Evolutionary conservation across 345 rosid genomes (phyloP).

Genomic region (Zanthoxylum bungeanum): DNA sequence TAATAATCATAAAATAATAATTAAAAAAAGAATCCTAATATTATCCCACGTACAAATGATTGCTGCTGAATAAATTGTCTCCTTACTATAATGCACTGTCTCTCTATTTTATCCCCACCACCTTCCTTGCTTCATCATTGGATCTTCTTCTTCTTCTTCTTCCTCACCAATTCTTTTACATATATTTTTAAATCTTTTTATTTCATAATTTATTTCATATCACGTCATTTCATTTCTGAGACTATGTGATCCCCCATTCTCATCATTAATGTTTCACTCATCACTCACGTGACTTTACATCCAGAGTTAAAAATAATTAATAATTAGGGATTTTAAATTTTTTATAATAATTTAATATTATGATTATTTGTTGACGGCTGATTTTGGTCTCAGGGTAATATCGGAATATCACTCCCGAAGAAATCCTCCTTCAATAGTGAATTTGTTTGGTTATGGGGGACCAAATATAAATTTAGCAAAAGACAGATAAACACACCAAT

Average conservation of each 20-base stretch:
- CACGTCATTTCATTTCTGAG: constrained; percentile 30
- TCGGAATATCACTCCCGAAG: no score
- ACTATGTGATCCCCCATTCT: not conserved
- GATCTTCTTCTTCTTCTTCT: not conserved
- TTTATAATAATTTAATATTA: no score
- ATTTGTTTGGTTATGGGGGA: no score
- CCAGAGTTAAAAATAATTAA: no score
- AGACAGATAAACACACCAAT: no score
- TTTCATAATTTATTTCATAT: not conserved
- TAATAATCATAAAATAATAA: not conserved
- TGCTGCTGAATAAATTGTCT: constrained; percentile 40
- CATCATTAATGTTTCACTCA: constrained; percentile 18
- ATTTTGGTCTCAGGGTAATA: no score
- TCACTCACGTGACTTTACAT: constrained; percentile 35
- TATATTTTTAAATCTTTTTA: not conserved
- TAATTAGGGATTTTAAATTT: no score
- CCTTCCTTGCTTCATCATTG: not conserved
- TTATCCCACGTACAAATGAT: constrained; percentile 41
- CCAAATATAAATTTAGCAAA: no score
- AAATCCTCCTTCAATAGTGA: no score
- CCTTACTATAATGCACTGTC: constrained; percentile 29
- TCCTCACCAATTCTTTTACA: not conserved
- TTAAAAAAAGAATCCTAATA: not conserved
- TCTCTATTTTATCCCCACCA: constrained; percentile 2
- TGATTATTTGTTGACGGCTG: no score